Evolutionary conservation across 345 rosid species (phyloP).

Genomic region (Rhizophora apiculata): DNA sequence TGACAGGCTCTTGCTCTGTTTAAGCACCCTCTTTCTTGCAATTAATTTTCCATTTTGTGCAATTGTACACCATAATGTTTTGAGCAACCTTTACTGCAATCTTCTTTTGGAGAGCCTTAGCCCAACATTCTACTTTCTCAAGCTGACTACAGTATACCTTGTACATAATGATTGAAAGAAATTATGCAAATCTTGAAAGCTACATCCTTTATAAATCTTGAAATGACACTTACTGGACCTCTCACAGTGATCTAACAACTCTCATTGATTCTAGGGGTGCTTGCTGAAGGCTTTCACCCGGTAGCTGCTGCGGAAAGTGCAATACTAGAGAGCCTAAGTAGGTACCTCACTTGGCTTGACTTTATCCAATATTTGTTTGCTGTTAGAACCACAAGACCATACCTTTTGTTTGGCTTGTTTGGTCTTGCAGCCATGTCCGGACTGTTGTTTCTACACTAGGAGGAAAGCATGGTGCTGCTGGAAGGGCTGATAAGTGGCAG

Average conservation of each 20-base stretch:
- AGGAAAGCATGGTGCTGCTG: slow-evolving; percentile 71
- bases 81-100: not conserved
- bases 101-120: not conserved
- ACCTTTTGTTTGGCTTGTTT: slow-evolving; percentile 9
- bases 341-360: slow-evolving; percentile 36
- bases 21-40: not conserved
- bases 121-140: not conserved
- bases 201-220: not conserved
- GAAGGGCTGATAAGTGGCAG: slow-evolving; percentile 58
- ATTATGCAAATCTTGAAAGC: not conserved
- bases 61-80: not conserved
- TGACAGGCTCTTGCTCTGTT: not conserved
- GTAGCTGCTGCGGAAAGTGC: slow-evolving; percentile 66
- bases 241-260: slow-evolving; percentile 32
- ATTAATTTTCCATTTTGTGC: not conserved
- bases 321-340: slow-evolving; percentile 74
- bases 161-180: too few species aligned
- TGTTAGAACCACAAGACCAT: not conserved
- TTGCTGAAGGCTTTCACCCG: slow-evolving; percentile 61
- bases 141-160: not conserved
- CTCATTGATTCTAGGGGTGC: slow-evolving; percentile 55
- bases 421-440: slow-evolving; percentile 69
- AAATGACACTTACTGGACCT: slow-evolving; percentile 17
- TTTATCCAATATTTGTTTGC: slow-evolving; percentile 4
- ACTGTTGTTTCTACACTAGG: slow-evolving; percentile 86